phyloP scores from a whole-genome alignment of 2,329 filamentous ascomycete genomes.

The Didymella sp. region DNA sequence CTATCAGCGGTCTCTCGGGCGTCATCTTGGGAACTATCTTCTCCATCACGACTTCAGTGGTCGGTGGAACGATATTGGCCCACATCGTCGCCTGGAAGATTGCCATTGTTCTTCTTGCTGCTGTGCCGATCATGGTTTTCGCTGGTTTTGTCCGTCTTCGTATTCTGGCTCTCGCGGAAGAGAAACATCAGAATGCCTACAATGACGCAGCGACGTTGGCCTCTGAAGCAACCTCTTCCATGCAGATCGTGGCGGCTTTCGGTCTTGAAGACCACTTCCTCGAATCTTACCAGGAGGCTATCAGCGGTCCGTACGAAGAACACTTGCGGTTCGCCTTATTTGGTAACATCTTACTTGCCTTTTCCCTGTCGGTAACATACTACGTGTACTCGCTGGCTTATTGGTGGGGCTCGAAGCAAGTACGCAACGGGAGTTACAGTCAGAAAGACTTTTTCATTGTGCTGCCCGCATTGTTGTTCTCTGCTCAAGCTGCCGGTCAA shows the following conservation, averaged over 20 bases:
- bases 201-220: conserved; percentile 68
- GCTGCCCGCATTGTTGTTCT: conserved; percentile 55
- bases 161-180: conserved; percentile 64
- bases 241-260: conserved; percentile 64
- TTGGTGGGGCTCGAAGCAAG: conserved; percentile 56
- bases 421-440: conserved; percentile 52
- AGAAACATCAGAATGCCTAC: conserved; percentile 69
- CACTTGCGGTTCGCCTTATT: conserved; percentile 50
- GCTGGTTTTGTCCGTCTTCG: conserved; percentile 57
- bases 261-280: conserved; percentile 52
- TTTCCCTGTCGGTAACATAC: conserved; percentile 56
- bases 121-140: conserved; percentile 57
- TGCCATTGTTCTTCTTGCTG: conserved; percentile 57
- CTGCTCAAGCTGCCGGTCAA: conserved; percentile 56
- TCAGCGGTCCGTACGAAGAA: conserved; percentile 51
- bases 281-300: conserved; percentile 46
- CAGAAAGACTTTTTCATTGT: conserved; percentile 56
- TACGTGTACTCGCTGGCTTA: conserved; percentile 59
- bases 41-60: conserved; percentile 55
- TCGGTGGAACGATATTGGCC: conserved; percentile 57
- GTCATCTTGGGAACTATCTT: conserved; percentile 60
- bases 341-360: conserved; percentile 53
- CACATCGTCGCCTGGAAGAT: conserved; percentile 60
- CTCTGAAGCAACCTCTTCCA: conserved; percentile 70
- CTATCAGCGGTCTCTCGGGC: conserved; percentile 57